Conservation (phyloP, 768 basidiomycete species). For the Macrolepiota dolichaula region DNA sequence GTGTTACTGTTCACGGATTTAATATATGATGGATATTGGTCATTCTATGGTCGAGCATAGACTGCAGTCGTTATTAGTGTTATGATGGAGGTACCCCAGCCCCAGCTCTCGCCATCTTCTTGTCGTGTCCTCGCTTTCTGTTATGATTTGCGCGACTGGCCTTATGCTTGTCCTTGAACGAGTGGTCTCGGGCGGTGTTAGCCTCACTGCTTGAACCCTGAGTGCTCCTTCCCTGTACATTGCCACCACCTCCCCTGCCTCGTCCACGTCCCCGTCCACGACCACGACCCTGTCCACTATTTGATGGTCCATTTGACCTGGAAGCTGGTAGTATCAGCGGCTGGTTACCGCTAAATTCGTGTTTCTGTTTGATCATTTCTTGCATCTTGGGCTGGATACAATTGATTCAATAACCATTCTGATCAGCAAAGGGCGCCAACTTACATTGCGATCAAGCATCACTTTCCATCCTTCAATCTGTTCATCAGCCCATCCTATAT, state of each 20-base stretch:
- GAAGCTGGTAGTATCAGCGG: conserved; percentile 9
- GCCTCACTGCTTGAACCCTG: conserved; percentile 32
- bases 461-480: conserved; percentile 92
- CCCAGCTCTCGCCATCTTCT: conserved; percentile 76
- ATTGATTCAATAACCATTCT: background rate
- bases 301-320: background rate
- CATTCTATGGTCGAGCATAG: no score
- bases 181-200: conserved; percentile 45
- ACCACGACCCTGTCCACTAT: conserved; percentile 16
- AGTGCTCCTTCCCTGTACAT: conserved; percentile 34
- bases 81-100: conserved; percentile 27
- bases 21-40: background rate
- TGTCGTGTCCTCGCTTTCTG: conserved; percentile 83
- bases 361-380: conserved; percentile 68
- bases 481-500: conserved; percentile 68
- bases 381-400: conserved; percentile 58
- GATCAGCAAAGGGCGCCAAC: conserved; percentile 22
- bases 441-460: conserved; percentile 86
- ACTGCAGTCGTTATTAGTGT: background rate
- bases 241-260: conserved; percentile 34
- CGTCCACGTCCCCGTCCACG: conserved; percentile 20
- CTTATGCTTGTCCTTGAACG: conserved; percentile 77
- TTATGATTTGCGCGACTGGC: conserved; percentile 69
- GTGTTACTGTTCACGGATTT: background rate
- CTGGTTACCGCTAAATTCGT: conserved; percentile 73